Base-by-base conservation (phyloP, 768 basidiomycete species). In the Saitozyma podzolica region DNA sequence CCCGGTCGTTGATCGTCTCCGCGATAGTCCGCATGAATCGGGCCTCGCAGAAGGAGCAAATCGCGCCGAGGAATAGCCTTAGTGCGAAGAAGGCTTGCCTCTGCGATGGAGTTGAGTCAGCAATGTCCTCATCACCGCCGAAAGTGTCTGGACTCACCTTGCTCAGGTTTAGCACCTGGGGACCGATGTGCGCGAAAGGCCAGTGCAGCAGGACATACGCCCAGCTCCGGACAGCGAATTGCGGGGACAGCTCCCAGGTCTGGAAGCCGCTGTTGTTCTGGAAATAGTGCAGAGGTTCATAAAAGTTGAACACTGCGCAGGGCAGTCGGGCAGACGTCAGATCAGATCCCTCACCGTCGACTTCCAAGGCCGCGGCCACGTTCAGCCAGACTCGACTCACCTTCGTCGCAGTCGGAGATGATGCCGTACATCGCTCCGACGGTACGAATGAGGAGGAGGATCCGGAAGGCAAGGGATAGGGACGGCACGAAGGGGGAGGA, bases 351-450 rank as follows among this genome's bases (percentile, higher is more conserved):
- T 17, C 13, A 6, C 45, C 6, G 45, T 60, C 54, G 13, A 45
- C 39, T 40, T 20, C 48, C 37, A 48, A n/a, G n/a, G 52, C 53
- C 41, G 56, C 16, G 56, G 72, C 8, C 13, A n/a, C 51, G 29
- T 2, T 5, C 29, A 29, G 29, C 16, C 29, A 29, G 5, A 29
- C 29, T 29, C 29, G 5, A 29, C 81, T 64, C 57, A 92, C 95
- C 93, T 86, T 99, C 96, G 74, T 99, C 96, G 66, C 96, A 98
- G 75, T 98, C 96, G 72, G 88, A 86, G 59, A 95, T 90, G 68
- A 92, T 92, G 11, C 89, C 86, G 76, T 98, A 98, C 93, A 99
- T 97, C 2, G 93, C 96, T 0, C 85, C 87, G 29, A 86, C 81
- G 40, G 93, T 84, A 17, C 96, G 86, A 16, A 96, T 74, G 14